Evolutionary conservation across 768 basidiomycete genomes (phyloP), one percentile per base, ranked within the genome.

Genomic region (Crassisporium funariophilum): DNA sequence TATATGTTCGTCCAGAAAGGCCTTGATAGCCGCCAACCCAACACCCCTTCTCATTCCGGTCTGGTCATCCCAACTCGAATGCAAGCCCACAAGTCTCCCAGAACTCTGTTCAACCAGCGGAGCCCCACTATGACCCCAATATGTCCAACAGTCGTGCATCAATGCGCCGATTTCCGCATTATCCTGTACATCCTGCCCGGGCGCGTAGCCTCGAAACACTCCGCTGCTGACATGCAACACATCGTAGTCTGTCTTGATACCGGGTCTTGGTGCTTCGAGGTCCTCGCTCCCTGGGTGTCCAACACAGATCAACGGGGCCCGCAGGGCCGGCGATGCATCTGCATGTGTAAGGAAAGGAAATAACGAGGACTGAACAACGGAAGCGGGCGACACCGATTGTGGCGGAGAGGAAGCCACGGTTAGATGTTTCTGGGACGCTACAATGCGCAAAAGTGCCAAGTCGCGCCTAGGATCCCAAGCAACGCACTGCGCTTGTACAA

Each of bases 41-140:
- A 45, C n/a, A 15, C 44, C 44, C 17, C 44, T 15, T 24, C 44
- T 45, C 44, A 45, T 45, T 12, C 44, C 44, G n/a, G 44, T 45
- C 22, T 45, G 34, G 17, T 45, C 44, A 27, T 45, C 44, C 44
- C 44, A 45, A 15, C 44, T 35, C 19, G 44, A 45, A 25, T 45
- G 44, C 35, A 45, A 27, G 4, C 44, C 44, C 12, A 37, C 35
- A 21, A 45, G 34, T 16, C 23, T 36, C 5, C 44, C 22, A 3
- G 44, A 45, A 3, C 4, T 15, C 15, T 45, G 44, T 24, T 36
- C 44, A 9, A 45, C 34, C 44, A 45, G 23, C 10, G 44, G 44
- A 15, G 44, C 44, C 19, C 44, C 44, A 21, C 44, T 45, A 12
- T 45, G 44, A 3, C 44, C 44, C 44, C 44, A 45, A 23, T 45